Conservation (phyloP, 805 yeast genomes). For the Sporopachydermia lactativora region DNA sequence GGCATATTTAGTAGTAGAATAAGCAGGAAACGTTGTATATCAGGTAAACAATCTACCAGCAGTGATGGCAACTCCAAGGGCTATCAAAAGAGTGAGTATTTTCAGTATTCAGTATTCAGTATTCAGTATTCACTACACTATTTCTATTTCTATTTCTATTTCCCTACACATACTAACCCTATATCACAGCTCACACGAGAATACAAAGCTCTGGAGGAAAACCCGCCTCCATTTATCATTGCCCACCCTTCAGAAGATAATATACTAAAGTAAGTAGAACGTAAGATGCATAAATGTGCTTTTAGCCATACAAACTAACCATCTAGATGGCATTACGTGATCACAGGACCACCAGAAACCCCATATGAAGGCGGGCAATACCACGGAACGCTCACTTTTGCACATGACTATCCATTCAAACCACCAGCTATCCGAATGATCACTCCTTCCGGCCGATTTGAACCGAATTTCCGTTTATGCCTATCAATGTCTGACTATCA, state of each 20-base stretch:
- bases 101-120: too few species aligned
- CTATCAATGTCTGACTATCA: conserved; percentile 90
- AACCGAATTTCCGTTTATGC: conserved; percentile 69
- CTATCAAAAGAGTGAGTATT: conserved; percentile 18
- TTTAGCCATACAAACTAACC: conserved; percentile 1
- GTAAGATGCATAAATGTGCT: too few species aligned
- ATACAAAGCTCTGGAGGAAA: conserved; percentile 59
- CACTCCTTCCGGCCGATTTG: conserved; percentile 84
- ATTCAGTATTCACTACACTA: too few species aligned
- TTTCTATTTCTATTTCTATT: too few species aligned
- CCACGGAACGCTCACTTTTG: conserved; percentile 78
- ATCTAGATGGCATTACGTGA: conserved; percentile 68
- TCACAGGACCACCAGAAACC: conserved; percentile 84
- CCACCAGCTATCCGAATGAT: conserved; percentile 85
- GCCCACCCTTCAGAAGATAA: conserved; percentile 84
- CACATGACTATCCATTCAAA: conserved; percentile 76
- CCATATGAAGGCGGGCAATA: conserved; percentile 81
- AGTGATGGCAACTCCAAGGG: conserved; percentile 7
- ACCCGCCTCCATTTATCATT: conserved; percentile 71
- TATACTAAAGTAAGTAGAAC: conserved; percentile 41
- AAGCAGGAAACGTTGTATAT: too few species aligned
- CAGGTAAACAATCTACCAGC: too few species aligned
- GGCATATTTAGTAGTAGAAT: too few species aligned
- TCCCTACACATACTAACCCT: too few species aligned
- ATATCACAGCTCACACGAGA: conserved; percentile 46